Evolutionary conservation across 768 basidiomycete species (phyloP).

Genomic region (Candolleomyces efflorescens): DNA sequence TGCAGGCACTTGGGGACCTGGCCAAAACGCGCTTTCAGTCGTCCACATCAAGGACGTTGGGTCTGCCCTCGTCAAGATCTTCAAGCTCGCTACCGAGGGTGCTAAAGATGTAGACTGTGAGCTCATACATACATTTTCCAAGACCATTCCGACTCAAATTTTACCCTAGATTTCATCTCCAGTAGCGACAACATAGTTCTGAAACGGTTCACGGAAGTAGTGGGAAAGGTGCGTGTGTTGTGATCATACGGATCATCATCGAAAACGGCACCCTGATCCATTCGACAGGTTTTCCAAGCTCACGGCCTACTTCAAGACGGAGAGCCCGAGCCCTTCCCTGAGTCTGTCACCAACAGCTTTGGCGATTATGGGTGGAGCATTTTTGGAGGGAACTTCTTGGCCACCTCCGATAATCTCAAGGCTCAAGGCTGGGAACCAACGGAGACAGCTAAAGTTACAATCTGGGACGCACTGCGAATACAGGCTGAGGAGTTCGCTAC

Average conservation of each 20-base stretch:
- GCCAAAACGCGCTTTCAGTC: conserved; percentile 31
- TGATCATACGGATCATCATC: too few relatives aligned
- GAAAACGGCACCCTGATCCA: too few relatives aligned
- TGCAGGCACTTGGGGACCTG: conserved; percentile 40
- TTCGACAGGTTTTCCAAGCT: conserved; percentile 35
- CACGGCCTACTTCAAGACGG: conserved; percentile 6
- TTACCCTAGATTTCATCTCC: conserved; percentile 28
- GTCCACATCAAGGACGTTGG: conserved; percentile 40
- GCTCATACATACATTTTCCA: too few relatives aligned
- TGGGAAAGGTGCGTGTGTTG: not conserved
- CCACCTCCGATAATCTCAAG: conserved; percentile 22
- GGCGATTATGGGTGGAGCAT: not conserved
- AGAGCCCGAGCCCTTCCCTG: not conserved
- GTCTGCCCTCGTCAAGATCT: conserved; percentile 26
- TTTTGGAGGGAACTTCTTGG: not conserved
- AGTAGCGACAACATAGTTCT: conserved; percentile 20
- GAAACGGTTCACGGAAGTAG: not conserved
- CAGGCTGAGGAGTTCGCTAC: conserved; percentile 40
- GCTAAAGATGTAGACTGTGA: conserved; percentile 39
- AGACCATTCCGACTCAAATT: conserved; percentile 4
- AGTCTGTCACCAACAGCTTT: not conserved
- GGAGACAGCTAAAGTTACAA: conserved; percentile 48
- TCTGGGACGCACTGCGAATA: conserved; percentile 46
- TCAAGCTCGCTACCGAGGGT: conserved; percentile 37
- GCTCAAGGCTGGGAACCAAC: conserved; percentile 34